Base-by-base conservation (phyloP, 139 green algal genomes). In the Zygnema cylindricum region DNA sequence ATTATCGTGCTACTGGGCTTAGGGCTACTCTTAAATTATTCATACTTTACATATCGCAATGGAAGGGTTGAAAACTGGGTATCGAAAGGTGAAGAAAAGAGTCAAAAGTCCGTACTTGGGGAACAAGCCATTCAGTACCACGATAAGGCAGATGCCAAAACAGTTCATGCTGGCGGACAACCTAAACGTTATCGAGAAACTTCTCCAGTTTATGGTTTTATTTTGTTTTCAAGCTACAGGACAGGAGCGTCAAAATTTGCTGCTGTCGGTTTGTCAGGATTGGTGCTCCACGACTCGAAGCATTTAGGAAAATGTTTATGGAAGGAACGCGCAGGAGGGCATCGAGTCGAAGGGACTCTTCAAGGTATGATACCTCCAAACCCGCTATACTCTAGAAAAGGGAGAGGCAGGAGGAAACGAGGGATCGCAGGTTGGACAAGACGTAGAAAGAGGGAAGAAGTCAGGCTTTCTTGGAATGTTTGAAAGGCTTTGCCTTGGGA, bases 171-270 rank as follows among this genome's bases (percentile, higher is more conserved):
- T 25, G 71, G 71, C 7, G 71, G 71, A 41, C 71, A 79, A 16
- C 36, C 38, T 43, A 79, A 79, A 16, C 3, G 71, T 23, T 79
- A 79, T 43, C 36, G 21, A 23, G 71, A 79, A 43, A 79, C 38
- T 11, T 7, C 76, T 43, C 43, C 81, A 21, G 32, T 78, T 39
- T 87, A 81, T 43, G 43, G 81, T 30, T 87, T 87, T 43, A 76
- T 88, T 43, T 35, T 49, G 32, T 63, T 78, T 33, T 49, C 38
- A 30, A 85, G 69, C n/a, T 88, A 88, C 83, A 73, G 83, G 69
- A 88, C 69, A 43, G 35, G 69, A 73, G 36, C 30, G 1, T 22
- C 39, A 22, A 36, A 33, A 42, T 78, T 88, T 55, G 83, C 83
- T 35, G 83, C 38, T 33, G 36, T 88, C 69, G 83, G 83, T 0